Conservation (phyloP, 441 rosid species). For the Pelargonium australe region DNA sequence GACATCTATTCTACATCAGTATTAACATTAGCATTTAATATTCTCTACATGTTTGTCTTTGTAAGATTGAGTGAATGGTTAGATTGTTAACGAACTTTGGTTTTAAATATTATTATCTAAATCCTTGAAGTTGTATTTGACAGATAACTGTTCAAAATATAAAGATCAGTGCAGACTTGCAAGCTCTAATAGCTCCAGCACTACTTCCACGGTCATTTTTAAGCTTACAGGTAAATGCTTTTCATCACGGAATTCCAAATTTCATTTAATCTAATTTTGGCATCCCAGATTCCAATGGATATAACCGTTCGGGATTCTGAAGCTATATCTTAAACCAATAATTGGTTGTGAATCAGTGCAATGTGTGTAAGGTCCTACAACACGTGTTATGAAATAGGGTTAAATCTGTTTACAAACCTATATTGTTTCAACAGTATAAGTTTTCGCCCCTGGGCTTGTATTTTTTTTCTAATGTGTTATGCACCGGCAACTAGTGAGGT, state of each 20-base stretch:
- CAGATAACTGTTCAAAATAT: conserved; percentile 76
- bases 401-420: no score
- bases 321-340: conserved; percentile 8
- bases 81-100: background rate
- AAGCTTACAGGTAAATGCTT: conserved; percentile 58
- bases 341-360: background rate
- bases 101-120: conserved; percentile 10
- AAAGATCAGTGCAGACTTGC: conserved; percentile 68
- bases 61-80: background rate
- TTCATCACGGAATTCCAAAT: background rate
- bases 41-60: background rate
- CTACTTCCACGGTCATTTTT: conserved; percentile 70
- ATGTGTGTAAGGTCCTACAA: background rate
- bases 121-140: conserved; percentile 15
- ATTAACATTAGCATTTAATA: no score
- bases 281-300: background rate
- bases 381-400: no score
- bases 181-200: conserved; percentile 84
- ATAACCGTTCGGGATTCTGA: conserved; percentile 9
- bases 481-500: no score
- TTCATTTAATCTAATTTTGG: background rate
- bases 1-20: no score
- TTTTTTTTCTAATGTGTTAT: no score
- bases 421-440: no score
- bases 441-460: no score